These are phyloP conservation scores for Kuraishia piskuri DNA, from an alignment of 805 yeast genomes.

Conservation along the genomic window DNA sequence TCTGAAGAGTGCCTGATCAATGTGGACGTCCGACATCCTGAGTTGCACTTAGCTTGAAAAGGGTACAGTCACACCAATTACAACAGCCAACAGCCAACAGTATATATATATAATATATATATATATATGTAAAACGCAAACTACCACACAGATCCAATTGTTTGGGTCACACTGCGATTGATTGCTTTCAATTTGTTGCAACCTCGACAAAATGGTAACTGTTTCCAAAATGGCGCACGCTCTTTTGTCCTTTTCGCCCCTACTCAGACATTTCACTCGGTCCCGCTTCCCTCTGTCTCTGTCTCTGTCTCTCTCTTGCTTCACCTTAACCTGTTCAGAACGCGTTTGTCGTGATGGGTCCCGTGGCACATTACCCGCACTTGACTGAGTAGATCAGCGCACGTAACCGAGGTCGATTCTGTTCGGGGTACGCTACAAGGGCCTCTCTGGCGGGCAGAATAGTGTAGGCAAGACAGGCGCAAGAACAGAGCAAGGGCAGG, in stretches of 20 bases:
- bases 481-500: too few species aligned
- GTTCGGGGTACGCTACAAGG: too few species aligned
- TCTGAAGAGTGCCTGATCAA: constrained; percentile 45
- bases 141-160: neutral
- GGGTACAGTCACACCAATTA: too few species aligned
- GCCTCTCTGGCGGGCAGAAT: too few species aligned
- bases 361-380: neutral
- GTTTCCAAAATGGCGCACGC: too few species aligned
- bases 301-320: neutral
- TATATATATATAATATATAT: too few species aligned
- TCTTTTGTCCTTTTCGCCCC: neutral
- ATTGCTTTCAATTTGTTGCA: neutral
- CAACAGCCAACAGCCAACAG: neutral
- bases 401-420: neutral
- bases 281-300: neutral
- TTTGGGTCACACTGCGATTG: neutral
- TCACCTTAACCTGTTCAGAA: neutral
- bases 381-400: neutral
- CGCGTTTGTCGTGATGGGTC: constrained; percentile 1
- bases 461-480: too few species aligned
- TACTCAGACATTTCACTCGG: neutral
- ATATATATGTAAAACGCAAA: neutral
- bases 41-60: too few species aligned
- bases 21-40: constrained; percentile 48
- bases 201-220: too few species aligned